Evolutionary conservation across 129 eudicot species (phyloP).

Genomic region (Cynara cardunculus): DNA sequence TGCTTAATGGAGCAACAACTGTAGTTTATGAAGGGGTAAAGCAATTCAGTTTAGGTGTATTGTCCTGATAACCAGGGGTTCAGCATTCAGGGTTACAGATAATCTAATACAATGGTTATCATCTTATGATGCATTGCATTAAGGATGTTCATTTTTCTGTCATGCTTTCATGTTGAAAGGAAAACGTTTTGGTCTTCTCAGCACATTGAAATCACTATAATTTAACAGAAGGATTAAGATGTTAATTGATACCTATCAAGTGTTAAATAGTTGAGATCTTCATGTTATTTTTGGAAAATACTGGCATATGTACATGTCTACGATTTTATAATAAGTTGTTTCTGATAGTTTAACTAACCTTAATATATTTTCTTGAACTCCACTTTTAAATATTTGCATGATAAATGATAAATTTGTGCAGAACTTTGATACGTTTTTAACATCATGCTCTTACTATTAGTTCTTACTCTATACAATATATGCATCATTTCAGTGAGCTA

Average conservation of each 20-base stretch:
- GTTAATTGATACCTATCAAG: background rate
- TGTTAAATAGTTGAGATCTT: background rate
- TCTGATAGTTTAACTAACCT: background rate
- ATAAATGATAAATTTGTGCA: background rate
- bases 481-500: background rate
- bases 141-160: background rate
- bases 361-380: background rate
- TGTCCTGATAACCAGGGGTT: background rate
- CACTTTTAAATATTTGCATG: background rate
- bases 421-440: background rate
- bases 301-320: background rate
- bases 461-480: background rate
- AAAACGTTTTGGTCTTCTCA: background rate
- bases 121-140: background rate
- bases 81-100: background rate
- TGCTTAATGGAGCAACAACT: constrained; percentile 88
- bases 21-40: constrained; percentile 94
- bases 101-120: background rate
- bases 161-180: constrained; percentile 1
- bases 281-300: constrained; percentile 1
- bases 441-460: background rate
- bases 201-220: background rate
- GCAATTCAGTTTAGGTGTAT: constrained; percentile 5
- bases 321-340: background rate
- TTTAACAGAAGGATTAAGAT: background rate